Evolutionary conservation across 805 yeast genomes (phyloP), one percentile per base, ranked within the genome.

Genomic region (Zygosaccharomyces rouxii): DNA sequence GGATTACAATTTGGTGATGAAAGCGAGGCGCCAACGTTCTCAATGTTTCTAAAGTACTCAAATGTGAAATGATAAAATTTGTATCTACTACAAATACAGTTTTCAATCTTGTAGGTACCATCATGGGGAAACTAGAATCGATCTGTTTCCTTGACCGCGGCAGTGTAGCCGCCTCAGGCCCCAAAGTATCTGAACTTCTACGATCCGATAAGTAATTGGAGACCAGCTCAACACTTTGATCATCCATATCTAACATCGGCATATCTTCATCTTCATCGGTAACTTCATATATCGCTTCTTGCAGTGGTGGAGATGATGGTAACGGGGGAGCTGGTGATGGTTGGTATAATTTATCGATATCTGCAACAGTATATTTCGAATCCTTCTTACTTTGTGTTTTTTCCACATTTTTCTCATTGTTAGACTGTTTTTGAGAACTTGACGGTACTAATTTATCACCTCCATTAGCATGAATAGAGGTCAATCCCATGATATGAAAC

Each of bases 71-170:
- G 11, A 87, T 71, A 60, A 90, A 87, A 60, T 90, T 90, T 2
- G 97, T 90, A 62, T 90, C 97, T 0, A 88, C 71, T 0, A 89
- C 82, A 51, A 89, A 68, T 18, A 71, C 68, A 10, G 80, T 66
- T 18, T 29, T 47, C 7, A 45, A 21, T 16, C 48, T 40, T 2
- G 52, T 47, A 2, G 52, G 49, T 38, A 23, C 35, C 51, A 50
- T 48, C 37, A 44, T 35, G 5, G 55, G 51, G 35, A 53, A 47
- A 11, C 42, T 44, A 5, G 49, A 49, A 42, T 53, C 55, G 29
- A 51, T 41, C 4, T 46, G 48, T 35, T 53, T 51, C 21, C 33
- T 26, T 5, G 50, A 41, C 13, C 37, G 28, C 26, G 26, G 4
- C 26, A 23, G n/a, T 9, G 44, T 16, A 35, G 40, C 23, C 9